Conservation (phyloP, 345 rosid genomes). For the Reutealis trisperma region DNA sequence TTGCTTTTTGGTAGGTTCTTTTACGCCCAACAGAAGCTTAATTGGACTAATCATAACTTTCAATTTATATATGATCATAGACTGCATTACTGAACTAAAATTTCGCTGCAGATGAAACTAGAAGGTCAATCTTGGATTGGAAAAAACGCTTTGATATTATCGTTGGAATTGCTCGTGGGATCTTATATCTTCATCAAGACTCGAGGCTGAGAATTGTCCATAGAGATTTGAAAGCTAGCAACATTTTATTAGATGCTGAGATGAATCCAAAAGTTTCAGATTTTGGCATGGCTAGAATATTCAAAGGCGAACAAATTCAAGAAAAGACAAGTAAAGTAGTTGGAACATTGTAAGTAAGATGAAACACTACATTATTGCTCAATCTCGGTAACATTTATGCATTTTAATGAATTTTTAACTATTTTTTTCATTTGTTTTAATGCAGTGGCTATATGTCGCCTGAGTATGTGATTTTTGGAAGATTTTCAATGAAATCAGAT, state of each 20-base stretch:
- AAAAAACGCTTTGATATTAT: neutral
- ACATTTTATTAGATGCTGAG: neutral
- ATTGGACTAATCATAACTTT: too few species aligned
- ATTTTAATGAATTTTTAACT: neutral
- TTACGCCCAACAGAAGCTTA: too few species aligned
- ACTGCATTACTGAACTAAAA: too few species aligned
- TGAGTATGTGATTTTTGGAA: neutral
- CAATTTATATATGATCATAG: too few species aligned
- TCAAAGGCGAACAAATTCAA: neutral
- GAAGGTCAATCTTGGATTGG: neutral
- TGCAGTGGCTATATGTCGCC: neutral
- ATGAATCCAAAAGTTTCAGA: neutral
- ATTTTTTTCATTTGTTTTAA: too few species aligned
- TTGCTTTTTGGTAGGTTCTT: neutral
- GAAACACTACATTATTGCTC: neutral
- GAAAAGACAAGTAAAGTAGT: neutral
- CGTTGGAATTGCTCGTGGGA: neutral
- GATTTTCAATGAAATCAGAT: neutral
- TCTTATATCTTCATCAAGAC: neutral
- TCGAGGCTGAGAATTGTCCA: neutral
- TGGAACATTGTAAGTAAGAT: neutral
- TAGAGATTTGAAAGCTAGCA: neutral
- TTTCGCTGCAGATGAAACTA: neutral
- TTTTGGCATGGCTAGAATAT: neutral
- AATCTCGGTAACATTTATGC: too few species aligned